These are phyloP conservation scores for Rhizophagus sp. DNA, from an alignment of 192 early-diverging fungal genomes.

Conservation along the genomic window DNA sequence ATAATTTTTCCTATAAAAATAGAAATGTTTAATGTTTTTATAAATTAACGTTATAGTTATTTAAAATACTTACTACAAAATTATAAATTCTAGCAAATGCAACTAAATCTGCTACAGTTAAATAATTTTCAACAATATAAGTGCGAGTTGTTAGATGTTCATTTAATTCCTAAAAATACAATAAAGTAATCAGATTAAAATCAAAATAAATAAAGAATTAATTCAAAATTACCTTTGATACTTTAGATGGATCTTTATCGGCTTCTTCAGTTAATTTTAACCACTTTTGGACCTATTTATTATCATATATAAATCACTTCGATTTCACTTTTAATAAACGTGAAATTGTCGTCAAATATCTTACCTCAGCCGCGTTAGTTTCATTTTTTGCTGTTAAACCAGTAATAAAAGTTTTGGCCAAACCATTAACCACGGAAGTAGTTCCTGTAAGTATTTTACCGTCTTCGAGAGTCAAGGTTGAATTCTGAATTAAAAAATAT, in stretches of 20 bases:
- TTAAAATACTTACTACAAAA: conserved; percentile 43
- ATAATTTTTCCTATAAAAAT: conserved; percentile 43
- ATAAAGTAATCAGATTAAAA: neutral
- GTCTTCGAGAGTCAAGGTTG: neutral
- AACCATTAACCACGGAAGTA: neutral
- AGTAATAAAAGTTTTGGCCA: neutral
- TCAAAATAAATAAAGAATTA: neutral
- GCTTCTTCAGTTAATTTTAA: neutral
- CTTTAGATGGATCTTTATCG: neutral
- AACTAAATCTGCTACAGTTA: conserved; percentile 67
- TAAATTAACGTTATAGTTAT: neutral
- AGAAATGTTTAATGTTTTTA: neutral
- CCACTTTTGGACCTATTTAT: conserved; percentile 16
- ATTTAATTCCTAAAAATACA: conserved; percentile 50
- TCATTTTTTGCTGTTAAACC: neutral
- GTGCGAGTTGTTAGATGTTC: conserved; percentile 64
- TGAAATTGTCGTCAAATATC: neutral
- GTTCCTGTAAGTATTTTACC: neutral
- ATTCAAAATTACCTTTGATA: neutral
- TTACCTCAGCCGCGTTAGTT: neutral
- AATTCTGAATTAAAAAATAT: neutral
- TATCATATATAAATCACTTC: neutral
- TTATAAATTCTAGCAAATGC: conserved; percentile 67
- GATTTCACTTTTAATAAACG: neutral
- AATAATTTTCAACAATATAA: conserved; percentile 63